Conservation (phyloP, 106 monocot species). For the Hemerocallis citrina region DNA sequence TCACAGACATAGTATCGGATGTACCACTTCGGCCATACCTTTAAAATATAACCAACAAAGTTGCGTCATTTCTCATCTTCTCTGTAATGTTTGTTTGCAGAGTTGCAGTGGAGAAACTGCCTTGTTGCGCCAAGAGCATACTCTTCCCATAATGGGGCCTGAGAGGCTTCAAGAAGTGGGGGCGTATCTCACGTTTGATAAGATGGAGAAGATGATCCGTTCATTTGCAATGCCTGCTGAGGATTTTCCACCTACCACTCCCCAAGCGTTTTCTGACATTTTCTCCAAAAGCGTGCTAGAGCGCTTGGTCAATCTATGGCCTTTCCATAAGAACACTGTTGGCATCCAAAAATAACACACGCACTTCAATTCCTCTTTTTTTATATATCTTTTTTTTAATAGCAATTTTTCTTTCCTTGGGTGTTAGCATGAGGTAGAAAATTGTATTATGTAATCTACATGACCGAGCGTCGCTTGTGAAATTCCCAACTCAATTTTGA, state of each 20-base stretch:
- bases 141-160: constrained; percentile 88
- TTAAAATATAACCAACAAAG: neutral
- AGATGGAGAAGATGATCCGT: constrained; percentile 81
- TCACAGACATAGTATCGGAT: neutral
- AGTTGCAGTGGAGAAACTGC: constrained; percentile 43
- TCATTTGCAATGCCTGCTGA: constrained; percentile 97
- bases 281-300: constrained; percentile 69
- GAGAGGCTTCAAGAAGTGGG: constrained; percentile 82
- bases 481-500: too few species aligned
- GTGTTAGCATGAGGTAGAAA: too few species aligned
- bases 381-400: too few species aligned
- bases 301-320: constrained; percentile 76
- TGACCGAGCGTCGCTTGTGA: too few species aligned
- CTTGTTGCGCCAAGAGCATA: constrained; percentile 80
- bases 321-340: constrained; percentile 51
- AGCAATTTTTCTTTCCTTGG: too few species aligned
- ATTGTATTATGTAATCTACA: too few species aligned
- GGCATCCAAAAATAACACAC: constrained; percentile 14
- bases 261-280: constrained; percentile 60
- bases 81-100: constrained; percentile 8
- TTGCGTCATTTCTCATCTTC: neutral
- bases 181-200: constrained; percentile 68
- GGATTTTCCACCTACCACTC: constrained; percentile 75
- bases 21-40: too few species aligned
- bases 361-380: too few species aligned